These are phyloP conservation scores for Phtheirospermum japonicum DNA, from an alignment of 257 asterid species.

Conservation along the genomic window DNA sequence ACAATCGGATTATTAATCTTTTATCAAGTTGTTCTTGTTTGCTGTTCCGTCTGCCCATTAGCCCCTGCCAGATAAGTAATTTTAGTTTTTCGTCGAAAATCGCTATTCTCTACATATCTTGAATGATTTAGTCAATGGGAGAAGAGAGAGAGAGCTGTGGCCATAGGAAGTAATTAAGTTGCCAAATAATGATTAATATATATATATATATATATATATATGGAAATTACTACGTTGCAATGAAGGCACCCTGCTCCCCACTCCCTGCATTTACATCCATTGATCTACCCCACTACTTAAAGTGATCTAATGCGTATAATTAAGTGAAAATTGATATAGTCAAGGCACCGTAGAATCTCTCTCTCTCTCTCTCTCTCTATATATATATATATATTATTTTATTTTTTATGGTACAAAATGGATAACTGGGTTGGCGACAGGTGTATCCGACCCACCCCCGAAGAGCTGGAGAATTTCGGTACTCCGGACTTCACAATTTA, in stretches of 20 bases:
- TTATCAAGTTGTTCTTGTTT: conserved; percentile 26
- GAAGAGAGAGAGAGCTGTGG: conserved; percentile 19
- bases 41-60: conserved; percentile 38
- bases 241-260: too few relatives aligned
- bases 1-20: not conserved
- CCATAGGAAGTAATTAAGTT: conserved; percentile 15
- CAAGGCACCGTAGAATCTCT: too few relatives aligned
- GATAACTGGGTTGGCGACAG: conserved; percentile 79
- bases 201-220: conserved; percentile 9
- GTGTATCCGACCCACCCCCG: conserved; percentile 99
- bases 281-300: too few relatives aligned
- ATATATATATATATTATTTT: conserved; percentile 7
- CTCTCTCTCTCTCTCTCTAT: too few relatives aligned
- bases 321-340: too few relatives aligned
- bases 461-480: conserved; percentile 98
- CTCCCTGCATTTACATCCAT: too few relatives aligned
- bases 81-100: conserved; percentile 10
- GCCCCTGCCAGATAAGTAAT: conserved; percentile 42
- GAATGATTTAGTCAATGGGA: not conserved
- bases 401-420: conserved; percentile 37
- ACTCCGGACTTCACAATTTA: conserved; percentile 99
- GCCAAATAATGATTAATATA: conserved; percentile 19
- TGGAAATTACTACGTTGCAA: too few relatives aligned
- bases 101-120: not conserved
- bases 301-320: too few relatives aligned